These are phyloP conservation scores for Lachancea lanzarotensis DNA, from an alignment of 805 yeast genomes.

Conservation along the genomic window DNA sequence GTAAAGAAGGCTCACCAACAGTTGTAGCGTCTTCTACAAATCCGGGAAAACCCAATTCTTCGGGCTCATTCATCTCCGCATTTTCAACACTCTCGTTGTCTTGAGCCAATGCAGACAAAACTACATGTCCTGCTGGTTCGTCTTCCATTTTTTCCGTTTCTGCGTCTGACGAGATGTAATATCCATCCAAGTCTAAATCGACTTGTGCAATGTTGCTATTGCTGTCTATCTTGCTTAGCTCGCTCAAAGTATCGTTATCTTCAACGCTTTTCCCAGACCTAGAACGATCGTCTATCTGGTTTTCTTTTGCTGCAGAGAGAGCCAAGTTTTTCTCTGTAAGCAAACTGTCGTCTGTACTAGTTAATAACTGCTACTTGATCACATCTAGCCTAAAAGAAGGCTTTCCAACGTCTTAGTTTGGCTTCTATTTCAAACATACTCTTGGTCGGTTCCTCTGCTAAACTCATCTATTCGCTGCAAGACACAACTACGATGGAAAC, in stretches of 20 bases:
- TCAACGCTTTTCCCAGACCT: slow-evolving; percentile 1
- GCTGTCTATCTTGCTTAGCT: slow-evolving; percentile 22
- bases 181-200: slow-evolving; percentile 40
- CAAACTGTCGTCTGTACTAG: slow-evolving; percentile 1
- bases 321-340: slow-evolving; percentile 10
- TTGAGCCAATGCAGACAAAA: slow-evolving; percentile 3
- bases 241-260: slow-evolving; percentile 13
- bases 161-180: slow-evolving; percentile 56
- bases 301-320: neutral
- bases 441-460: neutral
- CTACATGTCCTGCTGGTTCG: slow-evolving; percentile 13
- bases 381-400: too few species aligned
- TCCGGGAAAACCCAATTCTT: neutral
- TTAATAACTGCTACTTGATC: slow-evolving; percentile 2
- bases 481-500: neutral
- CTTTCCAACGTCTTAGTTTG: too few species aligned
- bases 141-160: slow-evolving; percentile 83
- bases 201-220: slow-evolving; percentile 7
- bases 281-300: neutral
- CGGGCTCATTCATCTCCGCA: neutral
- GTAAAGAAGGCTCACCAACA: too few species aligned
- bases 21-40: too few species aligned
- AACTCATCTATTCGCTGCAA: neutral
- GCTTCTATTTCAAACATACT: neutral
- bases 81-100: neutral